Evolutionary conservation across 192 early-diverging fungal species (phyloP), one percentile per base, ranked within the genome.

Genomic region (Dispira simplex): DNA sequence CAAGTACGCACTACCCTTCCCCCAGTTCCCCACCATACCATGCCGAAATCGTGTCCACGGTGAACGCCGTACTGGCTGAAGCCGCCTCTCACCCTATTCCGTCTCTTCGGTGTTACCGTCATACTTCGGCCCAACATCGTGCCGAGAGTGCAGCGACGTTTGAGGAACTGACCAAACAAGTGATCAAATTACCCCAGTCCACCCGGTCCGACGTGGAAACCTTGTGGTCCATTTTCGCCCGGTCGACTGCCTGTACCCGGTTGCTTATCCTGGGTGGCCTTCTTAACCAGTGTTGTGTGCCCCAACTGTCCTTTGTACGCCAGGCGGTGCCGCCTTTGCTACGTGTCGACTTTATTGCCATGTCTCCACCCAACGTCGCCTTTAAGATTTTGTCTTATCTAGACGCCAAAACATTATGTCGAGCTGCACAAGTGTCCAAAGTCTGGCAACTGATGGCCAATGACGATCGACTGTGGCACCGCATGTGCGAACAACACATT

Each of bases 401-500:
- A 23, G 96, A 99, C 68, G 94, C 91, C 13, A 85, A 76, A 11
- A 86, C 90, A 0, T 81, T 99, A 25, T 97, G 94, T 66, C 87
- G 84, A 64, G 90, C 90, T 25, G 88, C 93, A 12, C 92, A 96
- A 72, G 91, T 93, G 0, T 87, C 81, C 59, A 82, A 78, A 13
- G 63, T 71, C 4, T 99, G 96, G 96, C 83, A 79, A n/a, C 62
- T 60, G 18, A 64, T 95, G 13, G 90, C 93, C 8, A 90, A 97
- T 65, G 91, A 94, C 66, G 92, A 99, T 67, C 74, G 85, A 8
- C 77, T 99, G 16, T 99, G 96, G 96, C 89, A 96, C 67, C 75
- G 86, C 43, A 95, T 99, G 91, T 99, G 96, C 66, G 86, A 87
- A 45, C 94, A 97, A 74, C 96, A 99, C 68, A 99, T 96, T 60